Evolutionary conservation across 139 green algal genomes (phyloP), one percentile per base, ranked within the genome.

Genomic region (Spirogloea muscicola): DNA sequence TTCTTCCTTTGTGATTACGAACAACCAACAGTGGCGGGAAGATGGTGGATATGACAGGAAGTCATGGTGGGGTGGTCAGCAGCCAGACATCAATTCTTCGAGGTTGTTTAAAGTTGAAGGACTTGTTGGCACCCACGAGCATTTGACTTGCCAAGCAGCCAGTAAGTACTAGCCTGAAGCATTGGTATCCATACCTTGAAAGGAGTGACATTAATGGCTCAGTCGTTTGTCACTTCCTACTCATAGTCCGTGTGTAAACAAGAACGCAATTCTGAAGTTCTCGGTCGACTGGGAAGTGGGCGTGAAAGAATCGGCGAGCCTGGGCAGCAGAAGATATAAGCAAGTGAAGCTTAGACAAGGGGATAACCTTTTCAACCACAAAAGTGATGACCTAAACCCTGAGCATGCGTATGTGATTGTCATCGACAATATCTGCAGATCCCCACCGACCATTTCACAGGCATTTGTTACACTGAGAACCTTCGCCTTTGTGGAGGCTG

Each of bases 281-380:
- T n/a, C 60, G 39, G 60, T 69, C 60, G 6, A 69, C 60, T 51
- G 60, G 10, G n/a, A 69, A 51, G 41, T 69, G 60, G 16, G 60
- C 39, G 18, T 69, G 60, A 31, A 69, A 69, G 41, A 69, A 69
- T 18, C 60, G 60, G 39, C 21, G 10, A 9, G 6, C 60, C 18
- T 13, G 41, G 16, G 10, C 21, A n/a, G n/a, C n/a, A n/a, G n/a
- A n/a, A n/a, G n/a, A n/a, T n/a, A n/a, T n/a, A n/a, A n/a, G n/a
- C n/a, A n/a, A n/a, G n/a, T n/a, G n/a, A n/a, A n/a, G n/a, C n/a
- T n/a, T n/a, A n/a, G n/a, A n/a, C n/a, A n/a, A n/a, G n/a, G n/a
- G n/a, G n/a, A n/a, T n/a, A n/a, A n/a, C n/a, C n/a, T n/a, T n/a
- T n/a, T n/a, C n/a, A n/a, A n/a, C n/a, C n/a, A n/a, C n/a, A n/a